phyloP scores from a whole-genome alignment of 768 basidiomycete species.

The Rhizopogon vulgaris region DNA sequence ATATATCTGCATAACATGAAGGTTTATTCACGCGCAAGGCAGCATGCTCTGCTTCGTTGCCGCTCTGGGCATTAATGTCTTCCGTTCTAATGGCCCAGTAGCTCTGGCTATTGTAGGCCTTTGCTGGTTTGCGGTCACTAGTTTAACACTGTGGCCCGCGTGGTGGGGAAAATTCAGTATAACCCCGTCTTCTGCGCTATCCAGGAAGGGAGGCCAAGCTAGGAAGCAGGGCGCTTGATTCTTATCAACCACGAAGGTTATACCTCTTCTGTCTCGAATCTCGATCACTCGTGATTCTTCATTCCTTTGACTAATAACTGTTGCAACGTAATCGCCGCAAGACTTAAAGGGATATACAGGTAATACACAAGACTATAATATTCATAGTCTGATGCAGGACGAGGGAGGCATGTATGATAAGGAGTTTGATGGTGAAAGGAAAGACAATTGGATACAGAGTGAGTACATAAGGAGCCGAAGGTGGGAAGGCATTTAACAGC shows the following conservation, averaged over 20 bases:
- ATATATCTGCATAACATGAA: neutral
- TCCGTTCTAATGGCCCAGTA: neutral
- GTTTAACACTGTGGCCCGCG: slow-evolving; percentile 1
- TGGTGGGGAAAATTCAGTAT: neutral
- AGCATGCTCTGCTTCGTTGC: slow-evolving; percentile 8
- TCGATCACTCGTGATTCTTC: neutral
- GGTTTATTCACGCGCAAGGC: neutral
- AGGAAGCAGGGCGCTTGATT: neutral
- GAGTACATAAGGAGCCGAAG: neutral
- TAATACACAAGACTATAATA: neutral
- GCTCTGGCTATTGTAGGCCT: neutral
- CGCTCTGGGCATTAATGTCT: slow-evolving; percentile 2
- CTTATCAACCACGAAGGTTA: neutral
- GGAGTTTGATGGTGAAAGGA: neutral
- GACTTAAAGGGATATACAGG: too few species aligned
- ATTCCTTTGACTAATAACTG: neutral
- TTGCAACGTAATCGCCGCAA: neutral
- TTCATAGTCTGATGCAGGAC: neutral
- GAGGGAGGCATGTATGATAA: neutral
- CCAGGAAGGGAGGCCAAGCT: neutral
- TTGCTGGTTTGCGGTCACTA: slow-evolving; percentile 1
- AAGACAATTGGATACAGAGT: too few species aligned
- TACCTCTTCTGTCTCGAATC: too few species aligned
- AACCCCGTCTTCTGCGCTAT: neutral
- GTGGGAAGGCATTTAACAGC: neutral